phyloP scores from a whole-genome alignment of 495 filamentous ascomycete genomes.

The Neurospora sp. region DNA sequence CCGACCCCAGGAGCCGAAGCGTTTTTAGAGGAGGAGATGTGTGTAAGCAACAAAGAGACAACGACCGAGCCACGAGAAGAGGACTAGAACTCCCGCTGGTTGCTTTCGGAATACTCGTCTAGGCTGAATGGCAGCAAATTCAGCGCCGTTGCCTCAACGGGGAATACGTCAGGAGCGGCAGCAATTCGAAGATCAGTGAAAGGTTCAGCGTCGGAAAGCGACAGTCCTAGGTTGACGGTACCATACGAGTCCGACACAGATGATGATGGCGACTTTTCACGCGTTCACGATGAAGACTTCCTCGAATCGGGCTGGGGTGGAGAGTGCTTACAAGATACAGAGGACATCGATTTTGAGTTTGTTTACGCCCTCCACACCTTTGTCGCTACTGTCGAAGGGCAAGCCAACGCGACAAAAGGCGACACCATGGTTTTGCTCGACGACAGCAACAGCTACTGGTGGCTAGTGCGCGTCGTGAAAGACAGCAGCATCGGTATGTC shows the following conservation, averaged over 20 bases:
- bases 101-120: neutral
- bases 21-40: neutral
- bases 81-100: neutral
- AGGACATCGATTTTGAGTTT: slow-evolving; percentile 99
- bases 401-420: slow-evolving; percentile 96
- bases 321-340: slow-evolving; percentile 73
- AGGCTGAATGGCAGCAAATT: neutral
- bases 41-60: neutral
- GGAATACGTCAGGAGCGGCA: neutral
- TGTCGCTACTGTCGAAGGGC: slow-evolving; percentile 92
- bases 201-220: neutral
- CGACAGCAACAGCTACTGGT: slow-evolving; percentile 99
- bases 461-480: slow-evolving; percentile 93
- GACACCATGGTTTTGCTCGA: slow-evolving; percentile 99
- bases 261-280: slow-evolving; percentile 34
- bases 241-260: slow-evolving; percentile 32
- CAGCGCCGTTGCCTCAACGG: neutral
- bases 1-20: neutral
- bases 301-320: slow-evolving; percentile 60
- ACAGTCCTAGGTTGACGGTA: slow-evolving; percentile 17
- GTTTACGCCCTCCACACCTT: slow-evolving; percentile 98
- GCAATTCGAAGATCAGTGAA: neutral
- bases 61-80: neutral
- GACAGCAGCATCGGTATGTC: slow-evolving; percentile 88
- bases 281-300: slow-evolving; percentile 43